Conservation (phyloP, 306 rosid species). For the Lablab purpureus region DNA sequence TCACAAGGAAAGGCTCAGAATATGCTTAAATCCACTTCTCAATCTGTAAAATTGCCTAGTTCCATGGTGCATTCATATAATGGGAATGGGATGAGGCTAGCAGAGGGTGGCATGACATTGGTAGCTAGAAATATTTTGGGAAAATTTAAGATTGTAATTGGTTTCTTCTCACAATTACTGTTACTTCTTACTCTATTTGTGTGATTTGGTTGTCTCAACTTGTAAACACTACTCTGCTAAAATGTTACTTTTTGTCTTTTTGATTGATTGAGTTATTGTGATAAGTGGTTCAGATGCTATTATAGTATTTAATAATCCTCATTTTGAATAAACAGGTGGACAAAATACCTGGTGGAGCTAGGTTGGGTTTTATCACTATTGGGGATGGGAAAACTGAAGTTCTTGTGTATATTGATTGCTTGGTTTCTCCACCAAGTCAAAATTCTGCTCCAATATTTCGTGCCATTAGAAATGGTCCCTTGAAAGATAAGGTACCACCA, state of each 20-base stretch:
- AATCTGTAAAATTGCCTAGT: too few relatives aligned
- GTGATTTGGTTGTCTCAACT: not conserved
- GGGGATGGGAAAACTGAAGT: conserved; percentile 88
- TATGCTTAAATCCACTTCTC: not conserved
- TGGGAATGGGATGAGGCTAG: not conserved
- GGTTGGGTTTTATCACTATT: conserved; percentile 81
- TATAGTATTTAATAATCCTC: not conserved
- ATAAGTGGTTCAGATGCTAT: conserved; percentile 8
- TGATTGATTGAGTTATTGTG: not conserved
- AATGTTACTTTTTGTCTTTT: not conserved
- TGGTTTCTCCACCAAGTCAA: conserved; percentile 69
- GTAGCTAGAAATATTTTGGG: not conserved
- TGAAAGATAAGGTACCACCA: conserved; percentile 73
- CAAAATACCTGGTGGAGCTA: conserved; percentile 84
- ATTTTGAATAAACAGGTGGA: conserved; percentile 70
- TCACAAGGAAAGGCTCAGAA: not conserved
- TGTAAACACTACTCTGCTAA: not conserved
- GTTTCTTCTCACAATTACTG: too few relatives aligned
- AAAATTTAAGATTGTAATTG: not conserved
- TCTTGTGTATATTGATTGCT: conserved; percentile 82
- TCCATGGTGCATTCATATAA: not conserved
- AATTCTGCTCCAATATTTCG: conserved; percentile 77
- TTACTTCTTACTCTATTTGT: too few relatives aligned
- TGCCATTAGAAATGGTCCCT: conserved; percentile 80
- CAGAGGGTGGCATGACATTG: not conserved